These are phyloP conservation scores for Triticum urartu DNA, from an alignment of 176 grass and related monocot genomes.

Conservation along the genomic window DNA sequence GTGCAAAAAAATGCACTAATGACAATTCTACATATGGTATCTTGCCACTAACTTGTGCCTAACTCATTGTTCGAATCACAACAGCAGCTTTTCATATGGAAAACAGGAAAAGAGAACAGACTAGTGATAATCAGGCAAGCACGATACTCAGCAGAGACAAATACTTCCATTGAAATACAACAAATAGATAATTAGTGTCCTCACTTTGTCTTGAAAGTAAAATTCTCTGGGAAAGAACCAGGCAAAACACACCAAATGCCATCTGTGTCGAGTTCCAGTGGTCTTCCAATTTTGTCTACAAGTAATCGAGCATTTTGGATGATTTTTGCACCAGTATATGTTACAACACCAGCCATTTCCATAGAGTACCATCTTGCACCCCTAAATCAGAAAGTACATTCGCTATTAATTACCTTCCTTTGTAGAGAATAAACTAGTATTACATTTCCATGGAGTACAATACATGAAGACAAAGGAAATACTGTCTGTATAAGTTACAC, in stretches of 20 bases:
- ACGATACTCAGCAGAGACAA: neutral
- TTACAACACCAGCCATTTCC: constrained; percentile 99
- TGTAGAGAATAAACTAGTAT: neutral
- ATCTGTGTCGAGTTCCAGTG: constrained; percentile 95
- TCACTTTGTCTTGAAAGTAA: constrained; percentile 86
- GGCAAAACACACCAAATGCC: constrained; percentile 99
- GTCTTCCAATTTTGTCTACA: constrained; percentile 95
- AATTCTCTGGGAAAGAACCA: constrained; percentile 95
- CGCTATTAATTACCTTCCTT: constrained; percentile 21
- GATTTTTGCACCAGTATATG: constrained; percentile 97
- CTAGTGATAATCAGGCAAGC: constrained; percentile 4
- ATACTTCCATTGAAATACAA: constrained; percentile 24
- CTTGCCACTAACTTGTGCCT: constrained; percentile 4
- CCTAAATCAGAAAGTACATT: constrained; percentile 46
- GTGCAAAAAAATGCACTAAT: neutral
- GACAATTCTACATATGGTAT: neutral
- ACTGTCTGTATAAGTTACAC: constrained; percentile 33
- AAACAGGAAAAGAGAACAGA: neutral
- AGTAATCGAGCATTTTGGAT: constrained; percentile 95
- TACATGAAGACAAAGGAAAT: constrained; percentile 24
- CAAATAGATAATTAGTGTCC: constrained; percentile 19
- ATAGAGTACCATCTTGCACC: constrained; percentile 99
- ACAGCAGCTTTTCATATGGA: neutral
- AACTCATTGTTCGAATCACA: neutral
- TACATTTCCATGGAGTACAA: neutral